Evolutionary conservation across 2,329 filamentous ascomycete genomes (phyloP), one percentile per base, ranked within the genome.

Genomic region (Cladosporium sp.): DNA sequence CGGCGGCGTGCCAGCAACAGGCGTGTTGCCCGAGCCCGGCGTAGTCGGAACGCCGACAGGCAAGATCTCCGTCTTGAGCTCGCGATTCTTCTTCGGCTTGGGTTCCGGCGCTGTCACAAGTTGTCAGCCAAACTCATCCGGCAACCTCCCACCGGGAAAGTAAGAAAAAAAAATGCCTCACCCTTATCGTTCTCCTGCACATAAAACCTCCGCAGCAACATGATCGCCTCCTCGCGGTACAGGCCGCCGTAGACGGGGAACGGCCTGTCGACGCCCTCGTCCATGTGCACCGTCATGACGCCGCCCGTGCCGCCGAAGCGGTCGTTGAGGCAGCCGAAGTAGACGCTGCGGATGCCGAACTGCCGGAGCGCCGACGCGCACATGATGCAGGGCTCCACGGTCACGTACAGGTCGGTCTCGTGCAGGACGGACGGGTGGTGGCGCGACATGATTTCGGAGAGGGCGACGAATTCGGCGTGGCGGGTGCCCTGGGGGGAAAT

Each of bases 341-440:
- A 97, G 32, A 98, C 93, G 60, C 86, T 86, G 57, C 86, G 82
- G 70, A 98, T 90, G 11, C 84, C 82, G 59, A 95, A 85, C 70
- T 98, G 95, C 48, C 90, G 83, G 46, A 98, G 79, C 49, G 95
- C 83, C 6, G 90, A 95, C 10, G 93, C 93, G 68, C 93, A 98
- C 93, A 98, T 98, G 73, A 98, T 89, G 70, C 93, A 98, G 4
- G 93, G 93, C 72, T 98, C 95, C 50, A 98, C 92, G 0, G 93
- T 98, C 45, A 98, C 93, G 70, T 98, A 98, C 48, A 98, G 81
- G 64, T 86, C 83, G 9, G 84, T 86, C 58, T 91, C 81, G 37
- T 75, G 76, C 60, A 97, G 77, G 57, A 92, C 81, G 10, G 78
- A 79, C 33, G 82, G 79, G 49, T 85, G 79, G 59, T 93, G 79